phyloP scores from a whole-genome alignment of 2,329 filamentous ascomycete species.

The Ophiostoma ips region DNA sequence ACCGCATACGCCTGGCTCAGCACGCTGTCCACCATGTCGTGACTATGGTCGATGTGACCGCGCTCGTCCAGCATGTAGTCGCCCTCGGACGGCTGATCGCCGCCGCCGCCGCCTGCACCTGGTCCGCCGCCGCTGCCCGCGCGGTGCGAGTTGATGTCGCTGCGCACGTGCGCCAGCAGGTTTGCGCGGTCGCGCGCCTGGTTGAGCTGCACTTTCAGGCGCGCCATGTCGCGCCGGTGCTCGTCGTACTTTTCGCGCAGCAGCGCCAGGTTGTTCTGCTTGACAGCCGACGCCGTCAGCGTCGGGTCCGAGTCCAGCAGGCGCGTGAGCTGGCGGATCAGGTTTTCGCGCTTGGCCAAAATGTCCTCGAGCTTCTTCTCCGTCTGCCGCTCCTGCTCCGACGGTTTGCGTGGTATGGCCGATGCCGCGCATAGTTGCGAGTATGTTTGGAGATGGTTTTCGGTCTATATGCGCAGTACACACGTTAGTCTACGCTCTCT shows the following conservation, averaged over 20 bases:
- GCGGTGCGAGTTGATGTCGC: slow-evolving; percentile 83
- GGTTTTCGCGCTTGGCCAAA: slow-evolving; percentile 67
- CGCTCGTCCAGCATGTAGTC: slow-evolving; percentile 97
- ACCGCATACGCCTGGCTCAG: slow-evolving; percentile 93
- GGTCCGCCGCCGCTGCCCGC: slow-evolving; percentile 80
- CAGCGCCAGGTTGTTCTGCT: slow-evolving; percentile 87
- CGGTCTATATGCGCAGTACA: slow-evolving; percentile 50
- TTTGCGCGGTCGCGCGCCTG: slow-evolving; percentile 79
- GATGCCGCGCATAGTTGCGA: slow-evolving; percentile 77
- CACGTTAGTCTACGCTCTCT: neutral
- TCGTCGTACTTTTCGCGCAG: slow-evolving; percentile 82
- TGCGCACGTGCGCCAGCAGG: slow-evolving; percentile 76
- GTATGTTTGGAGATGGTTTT: slow-evolving; percentile 70
- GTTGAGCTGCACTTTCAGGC: slow-evolving; percentile 58
- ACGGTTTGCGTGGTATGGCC: slow-evolving; percentile 68
- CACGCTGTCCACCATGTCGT: slow-evolving; percentile 79
- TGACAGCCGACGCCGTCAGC: slow-evolving; percentile 80
- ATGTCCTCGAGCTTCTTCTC: slow-evolving; percentile 75
- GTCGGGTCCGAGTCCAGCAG: slow-evolving; percentile 86
- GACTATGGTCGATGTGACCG: slow-evolving; percentile 70
- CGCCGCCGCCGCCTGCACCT: slow-evolving; percentile 32
- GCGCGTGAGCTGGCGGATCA: slow-evolving; percentile 70
- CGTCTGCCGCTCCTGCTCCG: slow-evolving; percentile 67
- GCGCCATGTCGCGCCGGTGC: slow-evolving; percentile 68
- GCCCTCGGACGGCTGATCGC: slow-evolving; percentile 65